These are phyloP conservation scores for Zygosaccharomyces gambellarensis DNA, from an alignment of 805 yeast species.

Conservation along the genomic window DNA sequence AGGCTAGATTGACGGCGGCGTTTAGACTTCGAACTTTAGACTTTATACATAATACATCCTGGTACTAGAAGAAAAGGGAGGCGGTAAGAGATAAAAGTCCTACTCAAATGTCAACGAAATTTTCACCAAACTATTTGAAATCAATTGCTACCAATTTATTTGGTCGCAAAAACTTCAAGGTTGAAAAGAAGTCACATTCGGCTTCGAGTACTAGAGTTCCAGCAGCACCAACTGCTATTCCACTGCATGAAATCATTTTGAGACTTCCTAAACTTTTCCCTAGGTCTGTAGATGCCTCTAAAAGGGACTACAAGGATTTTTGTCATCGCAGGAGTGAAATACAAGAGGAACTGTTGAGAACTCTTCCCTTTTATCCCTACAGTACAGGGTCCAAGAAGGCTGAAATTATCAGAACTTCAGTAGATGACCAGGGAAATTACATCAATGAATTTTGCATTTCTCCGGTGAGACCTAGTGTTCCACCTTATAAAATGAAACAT, in stretches of 20 bases:
- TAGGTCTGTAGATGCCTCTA: slow-evolving; percentile 46
- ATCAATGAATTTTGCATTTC: slow-evolving; percentile 74
- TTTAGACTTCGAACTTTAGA: neutral
- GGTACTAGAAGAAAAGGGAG: neutral
- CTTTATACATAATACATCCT: neutral
- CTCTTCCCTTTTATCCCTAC: slow-evolving; percentile 45
- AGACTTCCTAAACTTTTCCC: slow-evolving; percentile 53
- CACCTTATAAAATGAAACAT: slow-evolving; percentile 35
- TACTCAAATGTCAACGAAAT: neutral
- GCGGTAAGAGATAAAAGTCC: neutral
- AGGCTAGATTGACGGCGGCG: slow-evolving; percentile 5
- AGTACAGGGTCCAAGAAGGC: slow-evolving; percentile 28
- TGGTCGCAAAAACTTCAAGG: neutral
- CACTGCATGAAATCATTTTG: slow-evolving; percentile 44
- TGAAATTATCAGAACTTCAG: slow-evolving; percentile 35
- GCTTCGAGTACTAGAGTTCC: slow-evolving; percentile 33
- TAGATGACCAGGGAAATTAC: slow-evolving; percentile 43
- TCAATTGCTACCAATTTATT: neutral
- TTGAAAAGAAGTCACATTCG: neutral
- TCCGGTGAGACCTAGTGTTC: slow-evolving; percentile 37
- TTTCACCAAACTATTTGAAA: neutral
- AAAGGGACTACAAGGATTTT: slow-evolving; percentile 44
- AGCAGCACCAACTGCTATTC: slow-evolving; percentile 65
- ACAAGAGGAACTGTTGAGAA: slow-evolving; percentile 44
- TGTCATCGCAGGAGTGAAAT: slow-evolving; percentile 32